These are phyloP conservation scores for Monilinia fructigena DNA, from an alignment of 2,329 filamentous ascomycete species.

Conservation along the genomic window DNA sequence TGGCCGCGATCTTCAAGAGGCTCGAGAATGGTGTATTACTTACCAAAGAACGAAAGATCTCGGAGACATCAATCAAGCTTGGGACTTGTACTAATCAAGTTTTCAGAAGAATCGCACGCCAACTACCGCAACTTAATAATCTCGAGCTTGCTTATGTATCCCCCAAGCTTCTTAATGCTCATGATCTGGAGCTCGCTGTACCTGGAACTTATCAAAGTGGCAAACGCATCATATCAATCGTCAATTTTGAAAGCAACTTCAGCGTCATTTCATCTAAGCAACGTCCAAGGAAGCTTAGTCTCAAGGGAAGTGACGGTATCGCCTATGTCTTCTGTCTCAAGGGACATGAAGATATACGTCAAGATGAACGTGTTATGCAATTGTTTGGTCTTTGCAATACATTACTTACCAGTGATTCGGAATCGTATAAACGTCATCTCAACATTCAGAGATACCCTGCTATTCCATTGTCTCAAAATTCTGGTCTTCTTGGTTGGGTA, in stretches of 20 bases:
- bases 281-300: conserved; percentile 82
- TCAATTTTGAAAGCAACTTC: conserved; percentile 85
- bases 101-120: conserved; percentile 90
- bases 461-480: conserved; percentile 96
- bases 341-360: conserved; percentile 98
- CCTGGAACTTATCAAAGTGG: conserved; percentile 88
- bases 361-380: conserved; percentile 99
- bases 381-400: conserved; percentile 98
- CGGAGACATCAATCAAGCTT: conserved; percentile 94
- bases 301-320: conserved; percentile 84
- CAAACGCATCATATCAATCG: conserved; percentile 75
- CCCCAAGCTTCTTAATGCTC: conserved; percentile 82
- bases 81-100: conserved; percentile 99
- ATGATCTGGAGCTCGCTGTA: conserved; percentile 88
- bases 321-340: conserved; percentile 90
- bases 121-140: conserved; percentile 87
- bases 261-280: conserved; percentile 97
- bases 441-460: conserved; percentile 94
- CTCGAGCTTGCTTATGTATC: conserved; percentile 97
- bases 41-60: conserved; percentile 87
- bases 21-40: conserved; percentile 91
- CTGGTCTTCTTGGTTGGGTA: conserved; percentile 92
- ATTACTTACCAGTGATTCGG: conserved; percentile 85
- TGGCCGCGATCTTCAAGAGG: conserved; percentile 90
- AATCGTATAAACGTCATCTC: conserved; percentile 95